These are phyloP conservation scores for Phytophthora sp. DNA, from an alignment of 352 stramenopile genomes.

Conservation along the genomic window DNA sequence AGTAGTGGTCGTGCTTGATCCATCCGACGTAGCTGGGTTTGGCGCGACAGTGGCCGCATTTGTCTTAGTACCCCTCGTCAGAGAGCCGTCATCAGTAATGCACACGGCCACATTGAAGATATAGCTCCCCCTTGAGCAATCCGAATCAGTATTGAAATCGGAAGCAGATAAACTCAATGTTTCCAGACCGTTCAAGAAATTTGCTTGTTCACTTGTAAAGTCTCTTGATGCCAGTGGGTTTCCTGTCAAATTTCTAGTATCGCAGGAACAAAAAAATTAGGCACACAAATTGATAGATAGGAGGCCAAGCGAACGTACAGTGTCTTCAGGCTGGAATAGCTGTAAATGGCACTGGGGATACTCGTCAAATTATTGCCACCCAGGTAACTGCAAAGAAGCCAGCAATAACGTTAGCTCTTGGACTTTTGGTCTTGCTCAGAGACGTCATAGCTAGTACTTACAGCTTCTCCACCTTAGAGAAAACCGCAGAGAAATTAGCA, in stretches of 20 bases:
- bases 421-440: not conserved
- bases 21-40: constrained; percentile 1
- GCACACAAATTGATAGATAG: not conserved
- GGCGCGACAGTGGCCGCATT: not conserved
- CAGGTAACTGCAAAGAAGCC: constrained; percentile 35
- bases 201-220: constrained; percentile 44
- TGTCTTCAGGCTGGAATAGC: constrained; percentile 45
- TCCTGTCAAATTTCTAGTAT: constrained; percentile 29
- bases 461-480: constrained; percentile 39
- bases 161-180: constrained; percentile 29
- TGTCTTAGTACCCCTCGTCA: constrained; percentile 3
- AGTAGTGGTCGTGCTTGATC: constrained; percentile 7
- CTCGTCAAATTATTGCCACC: constrained; percentile 56
- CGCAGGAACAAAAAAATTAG: not conserved
- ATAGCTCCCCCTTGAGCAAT: constrained; percentile 16
- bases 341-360: constrained; percentile 56
- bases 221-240: constrained; percentile 43
- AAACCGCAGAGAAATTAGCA: constrained; percentile 54
- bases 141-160: constrained; percentile 37
- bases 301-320: constrained; percentile 35
- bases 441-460: constrained; percentile 4
- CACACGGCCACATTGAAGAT: constrained; percentile 34
- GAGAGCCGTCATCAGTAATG: constrained; percentile 25
- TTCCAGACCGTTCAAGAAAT: constrained; percentile 41
- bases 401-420: not conserved